Evolutionary conservation across 2,329 filamentous ascomycete species (phyloP).

Genomic region (Penicillium sclerotigenum): DNA sequence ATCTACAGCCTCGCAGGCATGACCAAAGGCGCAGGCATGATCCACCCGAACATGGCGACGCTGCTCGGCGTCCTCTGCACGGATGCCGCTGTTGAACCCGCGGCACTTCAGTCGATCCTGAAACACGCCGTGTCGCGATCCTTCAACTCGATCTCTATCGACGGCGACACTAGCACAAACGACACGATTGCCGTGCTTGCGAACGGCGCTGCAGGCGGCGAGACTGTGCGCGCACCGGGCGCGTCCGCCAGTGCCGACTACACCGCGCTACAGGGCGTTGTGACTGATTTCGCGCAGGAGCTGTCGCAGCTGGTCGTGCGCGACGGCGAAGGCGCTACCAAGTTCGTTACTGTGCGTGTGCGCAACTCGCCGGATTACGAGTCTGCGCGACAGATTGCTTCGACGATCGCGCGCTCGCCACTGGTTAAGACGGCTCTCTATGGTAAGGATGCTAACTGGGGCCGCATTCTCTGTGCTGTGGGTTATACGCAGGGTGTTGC

Average conservation of each 20-base stretch:
- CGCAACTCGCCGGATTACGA: conserved; percentile 66
- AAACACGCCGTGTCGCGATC: conserved; percentile 73
- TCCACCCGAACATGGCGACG: conserved; percentile 98
- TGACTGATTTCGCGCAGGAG: conserved; percentile 76
- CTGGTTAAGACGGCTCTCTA: conserved; percentile 97
- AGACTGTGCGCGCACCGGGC: conserved; percentile 52
- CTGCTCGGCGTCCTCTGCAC: conserved; percentile 88
- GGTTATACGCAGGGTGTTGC: conserved; percentile 65
- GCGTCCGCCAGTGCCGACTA: conserved; percentile 55
- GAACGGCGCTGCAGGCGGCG: conserved; percentile 83
- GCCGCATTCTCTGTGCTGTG: conserved; percentile 89
- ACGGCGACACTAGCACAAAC: conserved; percentile 96
- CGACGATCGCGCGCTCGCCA: conserved; percentile 83
- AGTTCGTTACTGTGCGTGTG: conserved; percentile 92
- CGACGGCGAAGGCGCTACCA: conserved; percentile 95
- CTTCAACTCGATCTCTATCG: conserved; percentile 96
- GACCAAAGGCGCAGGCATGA: conserved; percentile 98
- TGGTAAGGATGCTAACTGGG: conserved; percentile 97
- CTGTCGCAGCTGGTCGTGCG: conserved; percentile 91
- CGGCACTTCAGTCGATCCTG: conserved; percentile 67
- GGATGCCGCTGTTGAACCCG: conserved; percentile 73
- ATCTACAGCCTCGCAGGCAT: conserved; percentile 88
- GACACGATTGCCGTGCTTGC: conserved; percentile 93
- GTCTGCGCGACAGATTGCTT: conserved; percentile 75
- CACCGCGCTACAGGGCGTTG: conserved; percentile 63